These are phyloP conservation scores for Fusarium tjaetaba DNA, from an alignment of 2,329 filamentous ascomycete species.

Conservation along the genomic window DNA sequence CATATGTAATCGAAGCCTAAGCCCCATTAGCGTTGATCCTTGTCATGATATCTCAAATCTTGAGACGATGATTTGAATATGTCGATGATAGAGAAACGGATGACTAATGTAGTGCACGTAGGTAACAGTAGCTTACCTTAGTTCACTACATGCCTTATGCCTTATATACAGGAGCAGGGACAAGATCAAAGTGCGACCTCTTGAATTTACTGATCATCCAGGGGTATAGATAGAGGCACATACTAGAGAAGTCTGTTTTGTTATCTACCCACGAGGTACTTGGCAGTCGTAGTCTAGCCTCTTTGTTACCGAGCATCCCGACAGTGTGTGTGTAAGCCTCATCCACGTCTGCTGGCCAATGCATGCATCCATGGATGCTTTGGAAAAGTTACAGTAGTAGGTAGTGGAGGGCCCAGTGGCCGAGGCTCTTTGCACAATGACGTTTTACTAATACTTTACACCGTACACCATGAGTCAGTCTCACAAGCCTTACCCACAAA, in stretches of 20 bases:
- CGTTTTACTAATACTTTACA: conserved; percentile 8
- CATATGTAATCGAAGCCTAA: neutral
- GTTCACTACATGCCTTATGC: neutral
- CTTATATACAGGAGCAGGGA: neutral
- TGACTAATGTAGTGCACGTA: neutral
- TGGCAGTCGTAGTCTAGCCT: neutral
- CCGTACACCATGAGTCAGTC: neutral
- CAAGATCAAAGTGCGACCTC: neutral
- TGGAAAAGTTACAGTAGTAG: neutral
- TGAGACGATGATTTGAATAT: neutral
- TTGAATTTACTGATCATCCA: neutral
- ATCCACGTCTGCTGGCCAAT: neutral
- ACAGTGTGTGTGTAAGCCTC: conserved; percentile 19
- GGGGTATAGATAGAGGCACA: neutral
- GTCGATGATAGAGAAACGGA: neutral
- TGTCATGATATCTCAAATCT: neutral
- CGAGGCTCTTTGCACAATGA: conserved; percentile 15
- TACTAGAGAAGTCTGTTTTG: neutral
- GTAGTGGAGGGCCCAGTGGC: neutral
- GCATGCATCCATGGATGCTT: neutral
- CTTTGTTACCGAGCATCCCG: conserved; percentile 20
- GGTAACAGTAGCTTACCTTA: neutral
- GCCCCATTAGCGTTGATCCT: neutral
- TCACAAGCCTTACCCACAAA: neutral
- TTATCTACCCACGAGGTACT: neutral